Base-by-base conservation (phyloP, 139 green algal genomes). In the Deuterostichococcus epilithicus region DNA sequence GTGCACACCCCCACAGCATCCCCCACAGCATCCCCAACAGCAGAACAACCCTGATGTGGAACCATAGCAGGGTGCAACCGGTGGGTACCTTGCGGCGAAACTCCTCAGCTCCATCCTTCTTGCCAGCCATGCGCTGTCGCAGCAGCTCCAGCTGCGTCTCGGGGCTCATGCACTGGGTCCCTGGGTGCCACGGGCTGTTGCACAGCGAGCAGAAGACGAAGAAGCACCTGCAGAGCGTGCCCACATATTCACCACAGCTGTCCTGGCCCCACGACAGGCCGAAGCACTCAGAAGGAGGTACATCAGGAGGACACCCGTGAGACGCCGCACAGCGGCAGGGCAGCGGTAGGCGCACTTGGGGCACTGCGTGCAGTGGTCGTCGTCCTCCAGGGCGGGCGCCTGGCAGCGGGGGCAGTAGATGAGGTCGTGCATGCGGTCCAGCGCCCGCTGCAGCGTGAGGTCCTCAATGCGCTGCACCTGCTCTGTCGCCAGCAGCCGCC, bases 321-420 rank as follows among this genome's bases (percentile, higher is more conserved):
- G n/a, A n/a, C n/a, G n/a, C n/a, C n/a, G n/a, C n/a, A n/a, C n/a
- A n/a, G n/a, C n/a, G n/a, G n/a, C n/a, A n/a, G n/a, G n/a, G n/a
- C n/a, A n/a, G n/a, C n/a, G n/a, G 52, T n/a, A 20, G 18, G 10
- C 52, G 10, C 18, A 63, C 52, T 28, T 82, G 58, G 84, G 45
- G 81, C 90, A 97, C 77, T 92, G 86, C 1, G 86, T 87, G 69
- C 86, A 94, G 81, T 91, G 86, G 76, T 94, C 90, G 0, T 18
- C 28, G 75, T 96, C 91, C 81, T 97, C 92, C 26, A 97, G 68
- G 68, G 71, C 85, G 3, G 87, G 34, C 1, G 79, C 71, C 26
- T 82, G 79, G 82, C 93, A 97, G 30, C 92, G 85, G 0, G 93
- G 93, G 86, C 93, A 97, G 85, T 94, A 95, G 22, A 91, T 84